These are phyloP conservation scores for Handroanthus guayacan DNA, from an alignment of 257 asterid species.

Conservation along the genomic window DNA sequence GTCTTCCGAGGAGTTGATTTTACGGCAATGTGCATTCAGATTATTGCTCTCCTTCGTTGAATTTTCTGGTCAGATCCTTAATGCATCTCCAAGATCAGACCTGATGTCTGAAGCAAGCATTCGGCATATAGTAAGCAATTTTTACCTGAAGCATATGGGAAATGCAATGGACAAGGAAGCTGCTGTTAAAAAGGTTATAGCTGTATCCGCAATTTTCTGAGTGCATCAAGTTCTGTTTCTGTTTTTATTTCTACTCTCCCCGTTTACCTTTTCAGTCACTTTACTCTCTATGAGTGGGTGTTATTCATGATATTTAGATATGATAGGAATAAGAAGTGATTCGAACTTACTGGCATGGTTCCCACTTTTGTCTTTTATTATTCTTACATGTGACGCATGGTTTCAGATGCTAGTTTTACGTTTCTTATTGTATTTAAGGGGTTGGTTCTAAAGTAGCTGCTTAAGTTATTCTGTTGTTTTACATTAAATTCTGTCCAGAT, in stretches of 20 bases:
- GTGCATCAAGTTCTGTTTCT: conserved; percentile 14
- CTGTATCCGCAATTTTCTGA: conserved; percentile 8
- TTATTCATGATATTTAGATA: background rate
- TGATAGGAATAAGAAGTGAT: conserved; percentile 20
- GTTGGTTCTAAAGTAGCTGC: conserved; percentile 1
- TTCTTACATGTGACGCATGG: conserved; percentile 2
- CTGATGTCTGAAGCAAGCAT: conserved; percentile 54
- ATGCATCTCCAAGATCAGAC: conserved; percentile 45
- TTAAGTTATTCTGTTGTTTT: background rate
- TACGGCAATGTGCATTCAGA: conserved; percentile 87
- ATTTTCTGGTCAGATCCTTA: conserved; percentile 63
- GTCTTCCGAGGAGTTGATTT: conserved; percentile 82
- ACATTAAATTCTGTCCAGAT: background rate
- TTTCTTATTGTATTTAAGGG: background rate
- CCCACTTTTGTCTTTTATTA: background rate
- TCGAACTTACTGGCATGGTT: background rate
- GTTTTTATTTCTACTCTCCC: conserved; percentile 10
- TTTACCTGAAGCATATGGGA: conserved; percentile 88
- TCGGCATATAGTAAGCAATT: conserved; percentile 54
- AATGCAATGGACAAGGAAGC: conserved; percentile 79
- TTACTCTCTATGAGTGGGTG: background rate
- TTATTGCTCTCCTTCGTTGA: conserved; percentile 75
- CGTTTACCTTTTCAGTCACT: background rate
- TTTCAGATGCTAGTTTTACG: background rate
- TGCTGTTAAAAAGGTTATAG: conserved; percentile 71